phyloP scores from a whole-genome alignment of 2,329 filamentous ascomycete species.

The Aureobasidium subglaciale region DNA sequence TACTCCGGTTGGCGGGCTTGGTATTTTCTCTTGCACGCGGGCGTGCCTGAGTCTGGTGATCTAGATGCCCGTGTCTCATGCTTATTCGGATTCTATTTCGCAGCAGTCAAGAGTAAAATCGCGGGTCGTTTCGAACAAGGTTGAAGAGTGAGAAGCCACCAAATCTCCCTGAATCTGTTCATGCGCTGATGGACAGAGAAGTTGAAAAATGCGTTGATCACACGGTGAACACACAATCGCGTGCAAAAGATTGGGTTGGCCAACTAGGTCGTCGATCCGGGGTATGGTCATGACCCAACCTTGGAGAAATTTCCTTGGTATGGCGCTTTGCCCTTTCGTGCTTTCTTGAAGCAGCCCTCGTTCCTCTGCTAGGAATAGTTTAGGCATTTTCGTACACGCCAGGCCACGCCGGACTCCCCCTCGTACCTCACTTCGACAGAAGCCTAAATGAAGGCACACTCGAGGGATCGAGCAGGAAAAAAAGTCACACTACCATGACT shows the following conservation, averaged over 20 bases:
- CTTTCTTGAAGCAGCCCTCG: not conserved
- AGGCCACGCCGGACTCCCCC: not conserved
- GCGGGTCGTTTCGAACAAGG: too few relatives aligned
- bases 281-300: not conserved
- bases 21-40: too few relatives aligned
- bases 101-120: too few relatives aligned
- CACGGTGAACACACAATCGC: not conserved
- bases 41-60: too few relatives aligned
- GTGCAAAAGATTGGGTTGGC: not conserved
- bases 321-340: not conserved
- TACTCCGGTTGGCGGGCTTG: too few relatives aligned
- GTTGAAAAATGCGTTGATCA: not conserved
- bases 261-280: not conserved
- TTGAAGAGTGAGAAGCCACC: not conserved
- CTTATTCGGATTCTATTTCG: too few relatives aligned
- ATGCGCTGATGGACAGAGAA: not conserved
- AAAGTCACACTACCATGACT: not conserved
- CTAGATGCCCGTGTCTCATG: too few relatives aligned
- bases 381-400: not conserved
- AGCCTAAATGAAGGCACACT: not conserved
- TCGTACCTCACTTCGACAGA: slow-evolving; percentile 11
- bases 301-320: not conserved
- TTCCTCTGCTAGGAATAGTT: not conserved
- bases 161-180: not conserved
- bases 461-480: not conserved